phyloP scores from a whole-genome alignment of 2,329 filamentous ascomycete genomes.

The Reticulascus tulasneorum region DNA sequence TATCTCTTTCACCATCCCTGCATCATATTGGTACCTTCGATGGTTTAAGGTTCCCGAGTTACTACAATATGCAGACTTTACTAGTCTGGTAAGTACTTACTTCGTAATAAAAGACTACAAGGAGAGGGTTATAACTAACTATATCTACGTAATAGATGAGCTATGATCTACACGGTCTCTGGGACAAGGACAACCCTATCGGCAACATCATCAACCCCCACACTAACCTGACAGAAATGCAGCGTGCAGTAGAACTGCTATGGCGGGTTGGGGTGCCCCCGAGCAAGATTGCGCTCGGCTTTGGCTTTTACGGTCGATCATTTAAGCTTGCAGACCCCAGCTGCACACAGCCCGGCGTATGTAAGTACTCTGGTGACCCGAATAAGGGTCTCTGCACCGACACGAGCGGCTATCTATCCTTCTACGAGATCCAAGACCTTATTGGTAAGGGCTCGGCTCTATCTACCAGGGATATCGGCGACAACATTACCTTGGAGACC shows the following conservation, averaged over 20 bases:
- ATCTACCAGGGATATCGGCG: slow-evolving; percentile 4
- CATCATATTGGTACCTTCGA: slow-evolving; percentile 15
- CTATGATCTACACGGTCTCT: neutral
- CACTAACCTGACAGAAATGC: slow-evolving; percentile 40
- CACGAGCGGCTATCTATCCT: slow-evolving; percentile 25
- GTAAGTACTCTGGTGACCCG: slow-evolving; percentile 6
- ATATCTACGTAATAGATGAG: slow-evolving; percentile 31
- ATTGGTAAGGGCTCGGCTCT: no score
- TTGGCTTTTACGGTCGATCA: slow-evolving; percentile 36
- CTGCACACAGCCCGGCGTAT: slow-evolving; percentile 13
- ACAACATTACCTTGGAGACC: slow-evolving; percentile 13
- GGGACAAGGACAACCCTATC: slow-evolving; percentile 8
- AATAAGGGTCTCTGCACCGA: slow-evolving; percentile 22
- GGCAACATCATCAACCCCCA: slow-evolving; percentile 28
- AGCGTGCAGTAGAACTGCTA: slow-evolving; percentile 32
- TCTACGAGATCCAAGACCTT: slow-evolving; percentile 35
- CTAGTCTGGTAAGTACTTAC: slow-evolving; percentile 35
- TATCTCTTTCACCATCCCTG: slow-evolving; percentile 11
- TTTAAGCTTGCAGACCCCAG: slow-evolving; percentile 15
- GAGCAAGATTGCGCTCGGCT: slow-evolving; percentile 34
- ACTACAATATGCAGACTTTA: slow-evolving; percentile 20
- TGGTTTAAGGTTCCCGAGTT: slow-evolving; percentile 17
- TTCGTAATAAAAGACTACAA: no score
- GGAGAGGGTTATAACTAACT: no score
- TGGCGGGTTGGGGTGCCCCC: slow-evolving; percentile 35